Conservation (phyloP, 2,329 filamentous ascomycete genomes). For the Pseudocercospora crystallina region DNA sequence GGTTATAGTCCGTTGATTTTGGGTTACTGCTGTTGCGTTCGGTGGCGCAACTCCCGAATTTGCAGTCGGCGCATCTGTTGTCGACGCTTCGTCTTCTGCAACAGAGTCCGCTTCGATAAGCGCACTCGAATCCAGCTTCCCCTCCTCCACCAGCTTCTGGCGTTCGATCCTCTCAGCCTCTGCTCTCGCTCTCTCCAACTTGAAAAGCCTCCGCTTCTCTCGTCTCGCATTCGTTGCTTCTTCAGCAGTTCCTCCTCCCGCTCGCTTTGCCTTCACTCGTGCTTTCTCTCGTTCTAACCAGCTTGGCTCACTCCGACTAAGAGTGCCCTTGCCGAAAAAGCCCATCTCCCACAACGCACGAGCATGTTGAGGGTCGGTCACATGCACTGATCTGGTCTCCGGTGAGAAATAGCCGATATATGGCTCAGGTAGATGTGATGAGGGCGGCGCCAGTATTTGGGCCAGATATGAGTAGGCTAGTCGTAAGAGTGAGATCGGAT, state of each 20-base stretch:
- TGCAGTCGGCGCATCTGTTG: conserved; percentile 1
- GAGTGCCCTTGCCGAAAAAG: conserved; percentile 91
- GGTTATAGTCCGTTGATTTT: background rate
- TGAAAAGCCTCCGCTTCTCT: conserved; percentile 77
- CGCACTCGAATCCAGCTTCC: conserved; percentile 23
- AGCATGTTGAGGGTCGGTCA: conserved; percentile 74
- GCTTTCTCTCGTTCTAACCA: conserved; percentile 85
- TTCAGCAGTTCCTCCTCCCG: conserved; percentile 64
- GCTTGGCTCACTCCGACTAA: conserved; percentile 91
- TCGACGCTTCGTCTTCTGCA: conserved; percentile 5
- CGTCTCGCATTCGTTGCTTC: conserved; percentile 74
- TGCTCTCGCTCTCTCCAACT: conserved; percentile 85
- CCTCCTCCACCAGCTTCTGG: conserved; percentile 59
- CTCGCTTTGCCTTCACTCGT: conserved; percentile 50
- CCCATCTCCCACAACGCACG: conserved; percentile 91
- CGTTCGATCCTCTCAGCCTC: conserved; percentile 82
- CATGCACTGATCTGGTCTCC: conserved; percentile 77
- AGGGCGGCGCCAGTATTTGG: conserved; percentile 66
- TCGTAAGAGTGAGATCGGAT: conserved; percentile 83
- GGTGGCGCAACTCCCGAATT: background rate
- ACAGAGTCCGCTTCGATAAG: conserved; percentile 9
- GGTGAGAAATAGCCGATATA: conserved; percentile 79
- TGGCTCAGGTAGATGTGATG: conserved; percentile 62
- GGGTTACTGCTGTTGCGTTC: background rate
- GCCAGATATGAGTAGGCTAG: conserved; percentile 74